Conservation (phyloP, 345 rosid genomes). For the Lumnitzera racemosa region DNA sequence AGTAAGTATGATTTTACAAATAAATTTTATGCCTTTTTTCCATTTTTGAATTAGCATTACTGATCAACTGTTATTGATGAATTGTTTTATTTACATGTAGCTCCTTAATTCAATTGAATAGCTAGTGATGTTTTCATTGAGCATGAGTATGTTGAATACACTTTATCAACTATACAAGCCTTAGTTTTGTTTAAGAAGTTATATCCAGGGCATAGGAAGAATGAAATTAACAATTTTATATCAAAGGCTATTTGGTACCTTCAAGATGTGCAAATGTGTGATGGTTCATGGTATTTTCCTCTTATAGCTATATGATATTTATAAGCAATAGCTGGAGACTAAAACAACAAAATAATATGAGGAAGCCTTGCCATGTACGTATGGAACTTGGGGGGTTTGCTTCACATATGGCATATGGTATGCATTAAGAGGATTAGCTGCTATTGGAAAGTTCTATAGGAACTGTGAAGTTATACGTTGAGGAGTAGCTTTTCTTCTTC, state of each 20-base stretch:
- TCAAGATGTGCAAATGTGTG: constrained; percentile 24
- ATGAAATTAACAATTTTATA: constrained; percentile 31
- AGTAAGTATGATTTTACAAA: constrained; percentile 5
- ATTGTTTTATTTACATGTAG: constrained; percentile 10
- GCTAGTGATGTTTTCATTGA: constrained; percentile 26
- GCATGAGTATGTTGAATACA: constrained; percentile 38
- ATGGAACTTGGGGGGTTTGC: constrained; percentile 40
- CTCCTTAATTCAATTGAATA: constrained; percentile 43
- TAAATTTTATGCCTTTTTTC: too few relatives aligned
- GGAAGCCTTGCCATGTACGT: constrained; percentile 8
- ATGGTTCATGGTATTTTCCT: constrained; percentile 38
- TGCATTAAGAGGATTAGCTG: constrained; percentile 36
- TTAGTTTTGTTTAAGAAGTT: constrained; percentile 33
- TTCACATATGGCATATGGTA: constrained; percentile 44
- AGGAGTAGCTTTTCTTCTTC: neutral
- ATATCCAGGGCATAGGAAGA: constrained; percentile 31
- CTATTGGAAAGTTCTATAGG: constrained; percentile 31
- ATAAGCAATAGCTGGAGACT: neutral
- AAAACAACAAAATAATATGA: neutral
- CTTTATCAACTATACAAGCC: constrained; percentile 34
- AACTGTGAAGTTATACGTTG: constrained; percentile 21
- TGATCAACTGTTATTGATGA: neutral
- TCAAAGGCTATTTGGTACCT: constrained; percentile 22
- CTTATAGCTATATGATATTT: neutral
- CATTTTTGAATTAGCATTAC: too few relatives aligned